Evolutionary conservation across 768 basidiomycete species (phyloP).

Genomic region (Phaeolepiota aurea): DNA sequence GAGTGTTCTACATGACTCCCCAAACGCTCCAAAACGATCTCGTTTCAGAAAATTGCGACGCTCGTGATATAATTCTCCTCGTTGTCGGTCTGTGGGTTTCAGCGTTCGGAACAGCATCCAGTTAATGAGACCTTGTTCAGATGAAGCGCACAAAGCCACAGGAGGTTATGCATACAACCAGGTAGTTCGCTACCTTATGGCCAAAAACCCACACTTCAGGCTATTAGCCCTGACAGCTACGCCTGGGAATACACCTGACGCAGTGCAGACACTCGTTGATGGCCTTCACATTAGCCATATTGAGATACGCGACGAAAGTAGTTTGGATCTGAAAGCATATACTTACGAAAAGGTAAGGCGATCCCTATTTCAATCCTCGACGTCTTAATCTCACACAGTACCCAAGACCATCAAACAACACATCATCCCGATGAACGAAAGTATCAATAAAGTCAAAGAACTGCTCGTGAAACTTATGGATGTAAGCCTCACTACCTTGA

Average conservation of each 20-base stretch:
- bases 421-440: constrained; percentile 64
- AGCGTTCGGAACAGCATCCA: neutral
- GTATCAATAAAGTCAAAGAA: constrained; percentile 58
- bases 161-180: constrained; percentile 92
- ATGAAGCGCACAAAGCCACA: constrained; percentile 92
- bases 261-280: constrained; percentile 89
- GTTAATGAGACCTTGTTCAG: constrained; percentile 26
- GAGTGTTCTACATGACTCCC: constrained; percentile 93
- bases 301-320: constrained; percentile 88
- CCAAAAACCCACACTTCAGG: constrained; percentile 90
- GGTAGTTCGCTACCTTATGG: constrained; percentile 83
- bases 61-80: constrained; percentile 72
- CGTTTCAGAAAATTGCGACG: constrained; percentile 61
- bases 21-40: constrained; percentile 92
- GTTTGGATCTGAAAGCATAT: constrained; percentile 79
- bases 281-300: constrained; percentile 91
- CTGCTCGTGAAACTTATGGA: constrained; percentile 67
- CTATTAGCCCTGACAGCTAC: constrained; percentile 93
- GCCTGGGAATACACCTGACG: constrained; percentile 77
- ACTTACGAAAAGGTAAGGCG: constrained; percentile 72
- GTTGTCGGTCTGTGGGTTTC: constrained; percentile 60
- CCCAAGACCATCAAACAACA: constrained; percentile 67
- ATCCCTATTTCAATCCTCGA: neutral
- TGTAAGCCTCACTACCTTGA: constrained; percentile 31
- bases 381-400: constrained; percentile 3